phyloP scores from a whole-genome alignment of 345 rosid species.

The Leavenworthia alabamica region DNA sequence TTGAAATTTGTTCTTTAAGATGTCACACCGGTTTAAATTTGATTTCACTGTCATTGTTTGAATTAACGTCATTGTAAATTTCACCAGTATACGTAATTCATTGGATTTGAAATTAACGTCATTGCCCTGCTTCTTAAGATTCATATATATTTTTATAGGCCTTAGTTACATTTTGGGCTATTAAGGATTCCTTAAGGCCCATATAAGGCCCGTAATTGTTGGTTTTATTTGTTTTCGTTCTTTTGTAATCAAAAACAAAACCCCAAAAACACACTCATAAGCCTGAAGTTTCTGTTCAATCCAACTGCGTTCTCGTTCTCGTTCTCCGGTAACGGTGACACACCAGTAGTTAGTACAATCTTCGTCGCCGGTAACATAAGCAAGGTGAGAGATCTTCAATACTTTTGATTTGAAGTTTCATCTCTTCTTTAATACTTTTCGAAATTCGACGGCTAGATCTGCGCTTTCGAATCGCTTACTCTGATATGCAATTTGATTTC shows the following conservation, averaged over 20 bases:
- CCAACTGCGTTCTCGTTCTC: not conserved
- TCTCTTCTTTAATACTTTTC: not conserved
- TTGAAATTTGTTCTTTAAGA: too few species aligned
- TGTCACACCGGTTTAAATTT: too few species aligned
- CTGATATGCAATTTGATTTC: not conserved
- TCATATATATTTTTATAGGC: not conserved
- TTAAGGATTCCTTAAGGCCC: too few species aligned
- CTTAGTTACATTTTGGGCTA: too few species aligned
- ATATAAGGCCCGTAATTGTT: not conserved
- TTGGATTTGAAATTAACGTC: too few species aligned
- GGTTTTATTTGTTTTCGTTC: not conserved
- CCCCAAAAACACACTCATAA: not conserved
- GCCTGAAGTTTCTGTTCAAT: not conserved
- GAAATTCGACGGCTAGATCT: slow-evolving; percentile 15
- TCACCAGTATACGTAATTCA: too few species aligned
- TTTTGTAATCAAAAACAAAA: not conserved
- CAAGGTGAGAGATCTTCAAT: not conserved
- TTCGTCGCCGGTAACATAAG: slow-evolving; percentile 7
- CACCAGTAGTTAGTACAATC: not conserved
- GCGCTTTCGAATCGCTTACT: too few species aligned
- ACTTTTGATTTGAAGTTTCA: not conserved
- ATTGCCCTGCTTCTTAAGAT: not conserved
- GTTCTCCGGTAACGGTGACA: slow-evolving; percentile 9
- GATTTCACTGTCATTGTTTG: too few species aligned
- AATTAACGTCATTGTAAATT: too few species aligned